These are phyloP conservation scores for Pestalotiopsis sp. DNA, from an alignment of 2,329 filamentous ascomycete genomes.

Conservation along the genomic window DNA sequence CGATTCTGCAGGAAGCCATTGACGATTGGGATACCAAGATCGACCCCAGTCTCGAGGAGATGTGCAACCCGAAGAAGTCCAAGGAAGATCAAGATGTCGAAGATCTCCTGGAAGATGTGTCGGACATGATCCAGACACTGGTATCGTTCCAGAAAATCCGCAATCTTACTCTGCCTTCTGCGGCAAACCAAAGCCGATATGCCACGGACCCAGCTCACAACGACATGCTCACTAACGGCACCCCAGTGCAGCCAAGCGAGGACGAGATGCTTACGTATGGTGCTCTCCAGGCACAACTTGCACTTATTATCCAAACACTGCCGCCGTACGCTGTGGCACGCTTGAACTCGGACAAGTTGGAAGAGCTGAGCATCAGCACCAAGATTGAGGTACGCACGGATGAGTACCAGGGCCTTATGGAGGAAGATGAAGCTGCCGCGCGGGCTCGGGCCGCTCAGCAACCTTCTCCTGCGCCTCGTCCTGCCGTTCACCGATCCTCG, in stretches of 20 bases:
- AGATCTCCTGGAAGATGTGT: slow-evolving; percentile 73
- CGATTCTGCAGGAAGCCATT: slow-evolving; percentile 54
- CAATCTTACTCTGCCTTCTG: slow-evolving; percentile 65
- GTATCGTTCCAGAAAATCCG: slow-evolving; percentile 80
- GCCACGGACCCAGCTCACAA: slow-evolving; percentile 64
- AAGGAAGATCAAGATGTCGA: slow-evolving; percentile 63
- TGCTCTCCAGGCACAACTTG: slow-evolving; percentile 73
- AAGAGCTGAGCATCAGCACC: slow-evolving; percentile 78
- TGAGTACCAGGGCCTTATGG: slow-evolving; percentile 78
- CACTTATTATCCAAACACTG: slow-evolving; percentile 71
- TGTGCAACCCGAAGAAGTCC: slow-evolving; percentile 50
- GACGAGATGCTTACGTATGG: slow-evolving; percentile 67
- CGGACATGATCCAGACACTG: slow-evolving; percentile 74
- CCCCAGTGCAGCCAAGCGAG: slow-evolving; percentile 66
- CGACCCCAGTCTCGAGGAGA: slow-evolving; percentile 59
- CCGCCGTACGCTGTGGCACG: slow-evolving; percentile 87
- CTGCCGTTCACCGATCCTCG: slow-evolving; percentile 35
- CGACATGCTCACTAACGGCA: slow-evolving; percentile 69
- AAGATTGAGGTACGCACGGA: slow-evolving; percentile 73
- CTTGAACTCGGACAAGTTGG: slow-evolving; percentile 82
- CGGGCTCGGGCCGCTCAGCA: slow-evolving; percentile 48
- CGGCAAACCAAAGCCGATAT: slow-evolving; percentile 59
- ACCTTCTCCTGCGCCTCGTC: slow-evolving; percentile 38
- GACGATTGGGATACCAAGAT: slow-evolving; percentile 62
- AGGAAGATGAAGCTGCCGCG: slow-evolving; percentile 72